A percentile compares a stretch with the other conserved stretches of the same genome.
phyloP scores from a whole-genome alignment of 805 yeast species.

The Candida loeiensis region DNA sequence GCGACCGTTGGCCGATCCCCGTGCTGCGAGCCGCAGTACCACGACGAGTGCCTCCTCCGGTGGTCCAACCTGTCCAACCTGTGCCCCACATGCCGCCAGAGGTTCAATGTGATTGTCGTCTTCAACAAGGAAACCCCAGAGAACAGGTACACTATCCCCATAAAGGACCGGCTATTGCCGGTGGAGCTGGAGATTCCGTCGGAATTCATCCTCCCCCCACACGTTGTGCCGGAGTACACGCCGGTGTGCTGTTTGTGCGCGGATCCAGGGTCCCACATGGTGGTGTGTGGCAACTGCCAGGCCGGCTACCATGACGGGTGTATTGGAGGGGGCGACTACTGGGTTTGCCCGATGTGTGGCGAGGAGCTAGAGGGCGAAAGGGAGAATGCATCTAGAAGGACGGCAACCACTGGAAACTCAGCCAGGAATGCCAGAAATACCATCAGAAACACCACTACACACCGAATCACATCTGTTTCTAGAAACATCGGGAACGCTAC shows the following conservation, averaged over 20 bases:
- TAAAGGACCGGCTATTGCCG: conserved; percentile 30
- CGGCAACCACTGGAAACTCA: background rate
- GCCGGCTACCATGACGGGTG: conserved; percentile 6
- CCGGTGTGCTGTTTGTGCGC: conserved; percentile 6
- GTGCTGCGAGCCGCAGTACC: conserved; percentile 36
- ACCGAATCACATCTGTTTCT: background rate
- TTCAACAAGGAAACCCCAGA: conserved; percentile 16
- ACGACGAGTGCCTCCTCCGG: conserved; percentile 49
- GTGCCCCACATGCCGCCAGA: conserved; percentile 60
- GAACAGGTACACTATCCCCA: conserved; percentile 12
- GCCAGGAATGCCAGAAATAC: background rate
- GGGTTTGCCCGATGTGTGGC: conserved; percentile 57
- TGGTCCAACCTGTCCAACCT: conserved; percentile 58
- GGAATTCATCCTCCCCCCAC: conserved; percentile 8
- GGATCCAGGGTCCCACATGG: conserved; percentile 2
- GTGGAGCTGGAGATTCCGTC: conserved; percentile 7
- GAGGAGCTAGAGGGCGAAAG: too few species aligned
- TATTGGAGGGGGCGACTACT: conserved; percentile 15
- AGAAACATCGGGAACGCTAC: too few species aligned
- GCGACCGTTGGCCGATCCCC: conserved; percentile 11
- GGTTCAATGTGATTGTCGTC: conserved; percentile 37
- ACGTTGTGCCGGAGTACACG: conserved; percentile 2
- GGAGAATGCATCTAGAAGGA: background rate
- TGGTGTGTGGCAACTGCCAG: conserved; percentile 4
- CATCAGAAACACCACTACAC: background rate